A percentile compares a stretch with the other conserved stretches of the same genome.
Evolutionary conservation across 1,139 yeast species (phyloP).

Genomic region (Blastobotrys elegans): DNA sequence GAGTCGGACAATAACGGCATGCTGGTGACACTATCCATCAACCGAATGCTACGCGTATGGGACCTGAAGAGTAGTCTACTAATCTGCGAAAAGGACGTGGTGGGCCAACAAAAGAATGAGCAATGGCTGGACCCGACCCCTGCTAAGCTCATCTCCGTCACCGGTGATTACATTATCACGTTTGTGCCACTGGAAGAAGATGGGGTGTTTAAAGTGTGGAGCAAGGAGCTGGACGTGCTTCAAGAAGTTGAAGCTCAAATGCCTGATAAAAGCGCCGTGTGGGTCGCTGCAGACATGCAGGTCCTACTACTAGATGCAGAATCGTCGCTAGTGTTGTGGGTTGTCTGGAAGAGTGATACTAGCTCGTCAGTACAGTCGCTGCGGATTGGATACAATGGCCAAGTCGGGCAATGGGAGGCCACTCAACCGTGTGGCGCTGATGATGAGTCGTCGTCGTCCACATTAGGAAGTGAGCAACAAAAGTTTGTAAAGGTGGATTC

Average conservation of each 20-base stretch:
- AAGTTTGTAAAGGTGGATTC: slow-evolving; percentile 18
- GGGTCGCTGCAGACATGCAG: slow-evolving; percentile 43
- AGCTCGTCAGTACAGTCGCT: slow-evolving; percentile 43
- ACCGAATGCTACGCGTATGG: slow-evolving; percentile 31
- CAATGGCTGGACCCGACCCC: slow-evolving; percentile 11
- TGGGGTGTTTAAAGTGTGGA: slow-evolving; percentile 42
- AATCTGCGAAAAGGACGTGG: slow-evolving; percentile 13
- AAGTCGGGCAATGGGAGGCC: slow-evolving; percentile 8
- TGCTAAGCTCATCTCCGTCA: slow-evolving; percentile 8
- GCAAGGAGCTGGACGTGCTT: slow-evolving; percentile 29
- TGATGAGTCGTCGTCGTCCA: slow-evolving; percentile 1
- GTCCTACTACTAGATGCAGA: slow-evolving; percentile 21
- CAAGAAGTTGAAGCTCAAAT: slow-evolving; percentile 25
- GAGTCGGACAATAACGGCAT: slow-evolving; percentile 11
- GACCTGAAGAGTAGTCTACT: slow-evolving; percentile 18
- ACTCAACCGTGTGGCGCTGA: slow-evolving; percentile 10
- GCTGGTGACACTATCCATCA: slow-evolving; percentile 26
- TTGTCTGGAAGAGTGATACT: slow-evolving; percentile 63
- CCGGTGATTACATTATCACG: slow-evolving; percentile 26
- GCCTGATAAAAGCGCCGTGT: slow-evolving; percentile 40
- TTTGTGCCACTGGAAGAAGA: slow-evolving; percentile 40
- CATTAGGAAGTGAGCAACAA: background rate
- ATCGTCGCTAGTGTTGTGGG: slow-evolving; percentile 31
- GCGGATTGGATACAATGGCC: slow-evolving; percentile 22
- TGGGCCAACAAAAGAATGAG: background rate